Evolutionary conservation across 2,329 filamentous ascomycete species (phyloP), one percentile per base, ranked within the genome.

Genomic region (Uncinocarpus reesii): DNA sequence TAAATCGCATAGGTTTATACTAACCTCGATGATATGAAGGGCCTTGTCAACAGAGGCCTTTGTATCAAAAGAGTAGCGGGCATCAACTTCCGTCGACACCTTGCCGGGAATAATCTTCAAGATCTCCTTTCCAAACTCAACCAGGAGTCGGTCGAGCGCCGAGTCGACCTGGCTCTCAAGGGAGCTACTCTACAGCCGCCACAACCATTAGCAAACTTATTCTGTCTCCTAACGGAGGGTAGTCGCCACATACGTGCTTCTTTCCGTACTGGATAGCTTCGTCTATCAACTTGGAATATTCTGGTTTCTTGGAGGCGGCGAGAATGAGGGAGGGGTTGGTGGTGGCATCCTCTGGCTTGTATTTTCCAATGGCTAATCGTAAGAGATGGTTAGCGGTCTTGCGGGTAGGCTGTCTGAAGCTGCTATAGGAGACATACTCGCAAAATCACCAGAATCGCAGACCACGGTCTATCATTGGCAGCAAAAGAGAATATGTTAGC

Each of bases 261-360:
- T 95, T 96, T 72, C 86, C 90, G 72, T 87, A 89, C 56, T 75
- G 77, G 59, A 95, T 77, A 60, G 90, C 88, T 49, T 75, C 73
- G 65, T 96, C 89, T 61, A 95, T 93, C 66, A 96, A 76, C 71
- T 83, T 83, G 64, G 86, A 87, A 71, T 96, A 96, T 72, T 95
- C 89, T 68, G 86, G 66, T 81, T 96, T 96, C 80, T 98, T 96
- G 67, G 92, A 89, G 56, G 92, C 92, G 59, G 89, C 90, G 67
- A 98, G 84, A 72, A 98, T 96, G 69, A 98, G 79, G 56, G 92
- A 96, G 52, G 92, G 92, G 82, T 98, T 98, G 76, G 92, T 98
- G 70, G 92, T 98, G 66, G 92, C 92, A 86, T 98, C 92, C 79
- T 98, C 89, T 57, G 92, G 92, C 82, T 95, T 94, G 83, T 98